Evolutionary conservation across 495 filamentous ascomycete species (phyloP), one percentile per base, ranked within the genome.

Genomic region (Diplogelasinospora grovesii): DNA sequence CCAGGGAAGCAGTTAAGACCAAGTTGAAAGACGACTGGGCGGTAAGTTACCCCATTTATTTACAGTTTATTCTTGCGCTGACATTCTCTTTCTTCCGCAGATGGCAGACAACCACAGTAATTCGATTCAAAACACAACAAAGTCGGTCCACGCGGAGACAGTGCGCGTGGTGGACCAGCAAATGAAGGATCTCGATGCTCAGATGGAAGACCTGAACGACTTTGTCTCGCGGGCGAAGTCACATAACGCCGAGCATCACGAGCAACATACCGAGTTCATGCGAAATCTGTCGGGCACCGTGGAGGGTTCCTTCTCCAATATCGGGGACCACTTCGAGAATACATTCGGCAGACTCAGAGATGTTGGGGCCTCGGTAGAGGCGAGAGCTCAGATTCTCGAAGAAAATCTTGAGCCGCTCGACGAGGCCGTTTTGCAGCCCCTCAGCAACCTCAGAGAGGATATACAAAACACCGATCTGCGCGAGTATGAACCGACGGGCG

Each of bases 71-170:
- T 26, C 21, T 27, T 43, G 46, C 53, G 49, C 63, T 66, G 54
- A 63, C 39, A 34, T 4, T 48, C 16, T 30, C n/a, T n/a, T n/a
- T n/a, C n/a, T n/a, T n/a, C n/a, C 15, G 4, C 41, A 92, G 85
- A 56, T 63, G 9, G 86, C 89, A 19, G 85, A 89, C 45, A 74
- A 83, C 46, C 83, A 87, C 49, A 90, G 85, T 48, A 74, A 64
- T 1, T 80, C 84, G 3, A 88, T 97, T 45, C 83, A 87, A 46
- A 72, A 73, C 2, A 81, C 84, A 0, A 93, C 89, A 1, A 82
- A 84, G 39, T 85, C 86, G 0, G 87, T 97, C 8, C 88, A 97
- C 45, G 82, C 85, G n/a, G 83, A 94, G 61, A 94, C 89, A 0
- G 78, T 95, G 14, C 80, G 79, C 1, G 92, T 94, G 49, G 90